Percentiles rank a stretch among this genome's conserved stretches.
Conservation (phyloP, 208 protist genomes). For the Acanthamoeba comandoni region DNA sequence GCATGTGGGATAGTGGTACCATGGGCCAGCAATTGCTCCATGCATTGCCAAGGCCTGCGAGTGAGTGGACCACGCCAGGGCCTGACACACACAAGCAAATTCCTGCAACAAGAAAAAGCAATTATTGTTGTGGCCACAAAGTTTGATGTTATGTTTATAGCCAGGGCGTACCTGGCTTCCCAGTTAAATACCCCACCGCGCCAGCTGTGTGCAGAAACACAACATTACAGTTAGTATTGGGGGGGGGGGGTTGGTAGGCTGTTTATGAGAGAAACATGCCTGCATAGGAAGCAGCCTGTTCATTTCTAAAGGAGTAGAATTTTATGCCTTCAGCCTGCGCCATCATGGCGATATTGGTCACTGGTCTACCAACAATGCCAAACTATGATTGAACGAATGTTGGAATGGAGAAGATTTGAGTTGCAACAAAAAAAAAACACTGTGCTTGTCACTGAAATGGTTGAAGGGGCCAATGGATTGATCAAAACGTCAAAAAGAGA, state of each 20-base stretch:
- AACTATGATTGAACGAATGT: constrained; percentile 46
- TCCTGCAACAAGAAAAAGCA: constrained; percentile 12
- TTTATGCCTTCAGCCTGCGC: constrained; percentile 68
- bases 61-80: constrained; percentile 75
- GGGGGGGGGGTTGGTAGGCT: not conserved
- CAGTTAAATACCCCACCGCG: constrained; percentile 78
- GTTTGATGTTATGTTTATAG: too few species aligned
- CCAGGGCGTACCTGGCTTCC: constrained; percentile 61
- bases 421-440: too few species aligned
- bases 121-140: too few species aligned
- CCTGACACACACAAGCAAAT: constrained; percentile 60
- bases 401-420: too few species aligned
- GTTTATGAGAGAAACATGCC: constrained; percentile 6
- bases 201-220: constrained; percentile 59
- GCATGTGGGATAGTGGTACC: too few species aligned
- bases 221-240: constrained; percentile 11
- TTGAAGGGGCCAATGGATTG: too few species aligned
- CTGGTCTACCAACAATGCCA: constrained; percentile 62
- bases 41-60: constrained; percentile 76
- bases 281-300: constrained; percentile 60
- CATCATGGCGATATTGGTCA: constrained; percentile 65
- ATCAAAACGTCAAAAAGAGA: too few species aligned
- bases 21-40: constrained; percentile 81
- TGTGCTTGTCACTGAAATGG: too few species aligned
- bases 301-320: constrained; percentile 66